Evolutionary conservation across 306 rosid genomes (phyloP).

Genomic region (Echinosophora koreensis): DNA sequence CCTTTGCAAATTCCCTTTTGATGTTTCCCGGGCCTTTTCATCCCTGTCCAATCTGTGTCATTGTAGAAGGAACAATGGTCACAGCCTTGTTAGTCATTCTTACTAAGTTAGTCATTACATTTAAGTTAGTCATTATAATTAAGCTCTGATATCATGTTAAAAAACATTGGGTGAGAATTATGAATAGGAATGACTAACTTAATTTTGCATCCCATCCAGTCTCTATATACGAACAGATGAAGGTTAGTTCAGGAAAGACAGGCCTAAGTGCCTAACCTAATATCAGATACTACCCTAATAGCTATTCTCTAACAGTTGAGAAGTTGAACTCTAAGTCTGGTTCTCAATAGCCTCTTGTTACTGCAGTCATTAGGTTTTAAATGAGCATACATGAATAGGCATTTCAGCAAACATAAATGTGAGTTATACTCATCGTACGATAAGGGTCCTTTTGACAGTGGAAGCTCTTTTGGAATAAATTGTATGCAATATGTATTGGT

Average conservation of each 20-base stretch:
- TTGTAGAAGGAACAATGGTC: not conserved
- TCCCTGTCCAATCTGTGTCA: not conserved
- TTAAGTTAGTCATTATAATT: too few relatives aligned
- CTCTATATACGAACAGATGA: too few relatives aligned
- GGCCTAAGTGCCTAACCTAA: too few relatives aligned
- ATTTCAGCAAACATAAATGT: conserved; percentile 18
- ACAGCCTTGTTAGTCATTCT: too few relatives aligned
- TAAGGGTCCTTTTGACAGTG: not conserved
- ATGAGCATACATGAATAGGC: not conserved
- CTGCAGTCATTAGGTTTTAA: not conserved
- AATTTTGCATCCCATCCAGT: too few relatives aligned
- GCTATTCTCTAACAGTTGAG: not conserved
- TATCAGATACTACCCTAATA: not conserved
- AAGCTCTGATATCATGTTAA: too few relatives aligned
- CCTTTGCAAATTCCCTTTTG: not conserved
- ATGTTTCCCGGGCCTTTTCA: not conserved
- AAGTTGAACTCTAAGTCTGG: not conserved
- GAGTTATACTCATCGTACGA: conserved; percentile 13
- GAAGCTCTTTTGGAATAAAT: not conserved
- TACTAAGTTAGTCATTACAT: too few relatives aligned
- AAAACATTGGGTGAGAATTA: too few relatives aligned
- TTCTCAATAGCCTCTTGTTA: not conserved
- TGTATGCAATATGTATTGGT: not conserved
- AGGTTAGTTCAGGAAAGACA: too few relatives aligned
- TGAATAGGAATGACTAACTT: too few relatives aligned